Evolutionary conservation across 495 filamentous ascomycete species (phyloP).

Genomic region (Lindgomyces ingoldianus): DNA sequence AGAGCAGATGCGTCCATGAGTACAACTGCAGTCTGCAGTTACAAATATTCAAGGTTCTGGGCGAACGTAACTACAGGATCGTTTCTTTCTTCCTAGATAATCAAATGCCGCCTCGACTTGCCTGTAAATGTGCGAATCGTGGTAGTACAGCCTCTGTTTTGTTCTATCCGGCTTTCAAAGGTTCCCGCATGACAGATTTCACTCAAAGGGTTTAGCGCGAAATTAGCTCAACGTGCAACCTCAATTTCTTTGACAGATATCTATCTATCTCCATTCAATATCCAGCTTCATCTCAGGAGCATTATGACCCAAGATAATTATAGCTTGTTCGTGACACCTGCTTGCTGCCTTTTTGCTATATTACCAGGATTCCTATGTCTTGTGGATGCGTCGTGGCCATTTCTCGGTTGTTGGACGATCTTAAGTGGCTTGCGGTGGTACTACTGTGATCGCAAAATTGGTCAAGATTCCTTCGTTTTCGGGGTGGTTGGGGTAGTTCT

Average conservation of each 20-base stretch:
- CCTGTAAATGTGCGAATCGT: too few species aligned
- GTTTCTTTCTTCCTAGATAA: too few species aligned
- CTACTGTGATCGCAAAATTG: background rate
- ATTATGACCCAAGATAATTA: background rate
- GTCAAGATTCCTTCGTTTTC: conserved; percentile 7
- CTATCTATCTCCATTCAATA: background rate
- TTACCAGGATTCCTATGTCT: background rate
- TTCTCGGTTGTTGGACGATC: background rate
- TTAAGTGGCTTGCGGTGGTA: background rate
- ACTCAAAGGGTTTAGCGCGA: background rate
- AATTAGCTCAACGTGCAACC: background rate
- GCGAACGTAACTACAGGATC: too few species aligned
- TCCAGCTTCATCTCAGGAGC: too few species aligned
- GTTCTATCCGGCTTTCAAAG: too few species aligned
- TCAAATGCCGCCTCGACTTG: too few species aligned
- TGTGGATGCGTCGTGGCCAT: background rate
- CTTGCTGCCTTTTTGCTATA: background rate
- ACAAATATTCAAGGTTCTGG: too few species aligned
- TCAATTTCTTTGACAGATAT: background rate
- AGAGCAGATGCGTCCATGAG: too few species aligned
- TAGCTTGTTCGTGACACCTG: background rate
- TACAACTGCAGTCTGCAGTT: too few species aligned
- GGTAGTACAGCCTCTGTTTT: too few species aligned
- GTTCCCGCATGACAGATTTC: background rate
- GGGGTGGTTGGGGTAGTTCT: background rate